Evolutionary conservation across 352 stramenopile species (phyloP).

Genomic region (Pythium aristosporum): DNA sequence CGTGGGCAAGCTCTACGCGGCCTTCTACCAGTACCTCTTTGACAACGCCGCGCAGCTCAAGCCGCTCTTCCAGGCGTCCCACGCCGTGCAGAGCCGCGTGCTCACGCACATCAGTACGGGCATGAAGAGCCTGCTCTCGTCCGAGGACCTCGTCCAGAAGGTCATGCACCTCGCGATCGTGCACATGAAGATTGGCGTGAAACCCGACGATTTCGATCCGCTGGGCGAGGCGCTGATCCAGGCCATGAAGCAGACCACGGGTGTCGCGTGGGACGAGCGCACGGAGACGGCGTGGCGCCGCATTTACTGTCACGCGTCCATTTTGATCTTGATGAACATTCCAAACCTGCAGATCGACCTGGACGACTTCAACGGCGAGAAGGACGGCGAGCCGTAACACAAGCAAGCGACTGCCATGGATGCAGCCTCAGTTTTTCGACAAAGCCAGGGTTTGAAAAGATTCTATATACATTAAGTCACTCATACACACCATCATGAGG

Average conservation of each 20-base stretch:
- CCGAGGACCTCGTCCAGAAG: constrained; percentile 55
- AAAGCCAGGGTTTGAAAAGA: too few relatives aligned
- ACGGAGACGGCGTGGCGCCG: constrained; percentile 52
- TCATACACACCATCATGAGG: too few relatives aligned
- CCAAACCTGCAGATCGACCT: constrained; percentile 50
- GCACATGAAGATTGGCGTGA: constrained; percentile 71
- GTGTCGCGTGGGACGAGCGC: constrained; percentile 42
- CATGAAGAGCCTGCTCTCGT: constrained; percentile 59
- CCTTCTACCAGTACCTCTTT: constrained; percentile 72
- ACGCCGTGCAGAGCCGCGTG: constrained; percentile 63
- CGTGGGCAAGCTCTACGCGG: constrained; percentile 56
- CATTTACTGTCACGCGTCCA: constrained; percentile 61
- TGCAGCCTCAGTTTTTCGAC: too few relatives aligned
- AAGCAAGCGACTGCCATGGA: too few relatives aligned
- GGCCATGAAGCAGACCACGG: constrained; percentile 54
- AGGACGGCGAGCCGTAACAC: constrained; percentile 5
- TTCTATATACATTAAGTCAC: too few relatives aligned
- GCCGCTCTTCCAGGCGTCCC: constrained; percentile 64
- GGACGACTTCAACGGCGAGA: constrained; percentile 40
- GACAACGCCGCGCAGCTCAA: constrained; percentile 59
- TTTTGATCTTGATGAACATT: constrained; percentile 69
- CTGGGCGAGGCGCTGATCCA: constrained; percentile 58
- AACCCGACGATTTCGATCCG: constrained; percentile 60
- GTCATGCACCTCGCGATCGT: constrained; percentile 55
- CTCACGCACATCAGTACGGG: constrained; percentile 64